Evolutionary conservation across 2,329 filamentous ascomycete genomes (phyloP).

Genomic region (Trichophyton verrucosum): DNA sequence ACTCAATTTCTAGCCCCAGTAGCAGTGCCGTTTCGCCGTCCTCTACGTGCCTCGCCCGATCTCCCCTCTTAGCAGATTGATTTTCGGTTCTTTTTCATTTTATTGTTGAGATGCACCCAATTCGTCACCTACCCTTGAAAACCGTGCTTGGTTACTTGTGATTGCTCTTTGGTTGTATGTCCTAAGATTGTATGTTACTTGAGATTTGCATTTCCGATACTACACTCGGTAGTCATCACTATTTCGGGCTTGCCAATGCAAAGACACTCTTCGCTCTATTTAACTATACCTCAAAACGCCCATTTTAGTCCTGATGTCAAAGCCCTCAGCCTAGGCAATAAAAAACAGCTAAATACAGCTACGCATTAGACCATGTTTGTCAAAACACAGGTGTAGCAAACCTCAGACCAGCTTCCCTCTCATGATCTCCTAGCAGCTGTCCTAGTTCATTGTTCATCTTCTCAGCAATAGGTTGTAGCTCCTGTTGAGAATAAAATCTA

Average conservation of each 20-base stretch:
- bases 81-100: neutral
- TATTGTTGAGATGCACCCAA: neutral
- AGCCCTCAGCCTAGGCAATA: too few relatives aligned
- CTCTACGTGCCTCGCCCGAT: neutral
- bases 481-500: too few relatives aligned
- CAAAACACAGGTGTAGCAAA: conserved; percentile 24
- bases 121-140: neutral
- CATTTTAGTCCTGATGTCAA: neutral
- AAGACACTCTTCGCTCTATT: neutral
- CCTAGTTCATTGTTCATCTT: conserved; percentile 1
- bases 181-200: neutral
- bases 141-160: neutral
- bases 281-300: neutral
- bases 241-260: neutral
- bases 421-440: neutral
- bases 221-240: neutral
- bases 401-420: neutral
- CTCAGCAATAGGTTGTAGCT: neutral
- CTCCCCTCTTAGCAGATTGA: neutral
- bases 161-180: neutral
- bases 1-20: neutral
- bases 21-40: too few relatives aligned
- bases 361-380: neutral
- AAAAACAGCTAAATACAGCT: too few relatives aligned
- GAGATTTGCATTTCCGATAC: neutral